Percentiles rank a stretch among this genome's conserved stretches.
phyloP scores from a whole-genome alignment of 371 early-diverging fungal species.

The Apophysomyces elegans region DNA sequence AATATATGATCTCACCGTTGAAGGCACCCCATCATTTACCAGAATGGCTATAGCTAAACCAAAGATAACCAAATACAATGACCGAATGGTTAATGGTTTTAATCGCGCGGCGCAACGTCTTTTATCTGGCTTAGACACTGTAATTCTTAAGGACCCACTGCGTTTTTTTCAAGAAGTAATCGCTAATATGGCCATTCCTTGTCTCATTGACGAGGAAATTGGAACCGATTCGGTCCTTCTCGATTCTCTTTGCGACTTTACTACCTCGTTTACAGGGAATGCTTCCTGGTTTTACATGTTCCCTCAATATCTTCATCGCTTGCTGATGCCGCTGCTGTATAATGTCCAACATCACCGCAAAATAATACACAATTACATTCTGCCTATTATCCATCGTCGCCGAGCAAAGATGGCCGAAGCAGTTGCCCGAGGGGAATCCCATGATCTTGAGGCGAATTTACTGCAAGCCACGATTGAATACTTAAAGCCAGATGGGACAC shows the following conservation, averaged over 20 bases:
- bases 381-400: conserved; percentile 23
- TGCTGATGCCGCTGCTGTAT: conserved; percentile 30
- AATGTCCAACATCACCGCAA: conserved; percentile 22
- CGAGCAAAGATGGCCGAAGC: conserved; percentile 14
- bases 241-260: conserved; percentile 38
- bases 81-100: not conserved
- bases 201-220: conserved; percentile 34
- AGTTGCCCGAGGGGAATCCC: conserved; percentile 1
- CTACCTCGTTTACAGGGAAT: conserved; percentile 31
- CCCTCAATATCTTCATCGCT: conserved; percentile 28
- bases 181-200: conserved; percentile 42
- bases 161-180: conserved; percentile 34
- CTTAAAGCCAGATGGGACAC: conserved; percentile 23
- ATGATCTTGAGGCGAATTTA: conserved; percentile 20
- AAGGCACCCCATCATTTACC: not conserved
- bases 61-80: not conserved
- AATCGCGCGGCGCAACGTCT: conserved; percentile 18
- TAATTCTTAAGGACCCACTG: conserved; percentile 15
- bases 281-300: conserved; percentile 20
- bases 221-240: conserved; percentile 28
- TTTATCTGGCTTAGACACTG: conserved; percentile 7
- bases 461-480: conserved; percentile 33
- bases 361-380: conserved; percentile 31
- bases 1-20: conserved; percentile 24
- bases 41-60: conserved; percentile 26